A percentile compares a stretch with the other conserved stretches of the same genome.
These are phyloP conservation scores for Spinacia oleracea DNA, from an alignment of 179 eudicot genomes.

Conservation along the genomic window DNA sequence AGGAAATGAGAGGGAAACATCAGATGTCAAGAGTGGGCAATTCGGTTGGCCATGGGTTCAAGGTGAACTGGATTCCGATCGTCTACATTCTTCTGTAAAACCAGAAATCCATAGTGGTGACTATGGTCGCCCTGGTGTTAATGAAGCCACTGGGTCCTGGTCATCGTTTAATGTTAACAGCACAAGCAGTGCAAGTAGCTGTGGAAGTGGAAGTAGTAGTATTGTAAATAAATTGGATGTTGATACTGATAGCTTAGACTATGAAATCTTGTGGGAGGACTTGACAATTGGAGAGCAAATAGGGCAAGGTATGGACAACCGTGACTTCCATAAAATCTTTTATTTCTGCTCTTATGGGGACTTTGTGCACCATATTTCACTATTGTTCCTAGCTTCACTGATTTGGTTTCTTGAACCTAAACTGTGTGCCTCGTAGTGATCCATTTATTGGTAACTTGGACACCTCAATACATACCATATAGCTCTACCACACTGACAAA, in stretches of 20 bases:
- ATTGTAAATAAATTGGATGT: slow-evolving; percentile 64
- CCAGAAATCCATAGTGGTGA: slow-evolving; percentile 53
- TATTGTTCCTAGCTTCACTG: slow-evolving; percentile 5
- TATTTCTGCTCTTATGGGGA: not conserved
- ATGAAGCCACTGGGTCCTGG: slow-evolving; percentile 82
- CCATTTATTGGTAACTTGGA: not conserved
- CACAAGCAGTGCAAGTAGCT: slow-evolving; percentile 79
- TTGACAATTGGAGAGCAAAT: slow-evolving; percentile 87
- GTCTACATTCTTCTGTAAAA: slow-evolving; percentile 33
- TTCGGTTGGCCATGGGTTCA: slow-evolving; percentile 63
- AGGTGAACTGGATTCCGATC: slow-evolving; percentile 62
- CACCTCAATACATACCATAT: not conserved
- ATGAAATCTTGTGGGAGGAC: slow-evolving; percentile 95
- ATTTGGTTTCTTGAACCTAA: slow-evolving; percentile 1
- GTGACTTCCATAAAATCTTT: not conserved
- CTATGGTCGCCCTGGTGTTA: slow-evolving; percentile 37
- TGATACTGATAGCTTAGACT: slow-evolving; percentile 73
- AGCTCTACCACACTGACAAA: not conserved
- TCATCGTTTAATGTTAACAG: slow-evolving; percentile 74
- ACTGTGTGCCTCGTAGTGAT: not conserved
- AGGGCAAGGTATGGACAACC: slow-evolving; percentile 72
- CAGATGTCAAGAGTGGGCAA: slow-evolving; percentile 49
- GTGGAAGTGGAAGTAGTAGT: slow-evolving; percentile 73
- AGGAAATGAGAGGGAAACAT: slow-evolving; percentile 58
- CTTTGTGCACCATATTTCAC: not conserved